Base-by-base conservation (phyloP, 371 early-diverging fungal species). In the Lichtheimia corymbifera region DNA sequence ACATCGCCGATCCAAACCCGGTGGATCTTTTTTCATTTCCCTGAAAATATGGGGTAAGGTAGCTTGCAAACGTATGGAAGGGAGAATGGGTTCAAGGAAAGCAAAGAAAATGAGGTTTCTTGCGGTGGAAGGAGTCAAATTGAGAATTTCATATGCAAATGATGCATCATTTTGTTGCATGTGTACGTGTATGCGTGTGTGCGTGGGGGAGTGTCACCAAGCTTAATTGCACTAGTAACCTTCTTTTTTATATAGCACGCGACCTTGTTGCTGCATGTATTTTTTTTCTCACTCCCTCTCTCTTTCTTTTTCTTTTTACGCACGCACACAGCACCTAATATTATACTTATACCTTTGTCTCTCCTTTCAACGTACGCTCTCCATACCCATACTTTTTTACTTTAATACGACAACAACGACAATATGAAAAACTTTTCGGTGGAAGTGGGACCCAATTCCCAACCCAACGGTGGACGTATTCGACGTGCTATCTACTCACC, bases 401-500 rank as follows among this genome's bases (percentile, higher is more conserved):
- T 9, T 35, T 35, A 35, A 35, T 35, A 35, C 35, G 35, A 35
- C 28, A 5, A 28, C 28, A 15, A 45, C 17, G 11, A 27, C 41
- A 52, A 13, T 25, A 67, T 68, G 68, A 68, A 64, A 27, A 35
- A 20, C 17, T 68, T 47, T 22, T 56, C 64, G 5, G 41, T 64
- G 12, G 68, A 68, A 68, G 62, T 64, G 20, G 68, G 68, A 22
- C 53, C 64, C 5, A 57, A 57, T 13, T 42, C 25, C 0, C 64
- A 68, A 44, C 68, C 68, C 18, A 61, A 59, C 18, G 68, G 68
- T 15, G 82, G 83, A 20, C 80, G 70, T 44, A 71, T 84, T 53
- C 76, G 83, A 50, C 83, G 85, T 61, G 74, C 79, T 35, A 68
- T 70, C 25, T 71, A 73, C 40, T 70, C 79, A 3, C 74, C 81